Percentiles rank a stretch among this genome's conserved stretches.
Evolutionary conservation across 331 rosid species (phyloP).

Genomic region (Saraca asoca): DNA sequence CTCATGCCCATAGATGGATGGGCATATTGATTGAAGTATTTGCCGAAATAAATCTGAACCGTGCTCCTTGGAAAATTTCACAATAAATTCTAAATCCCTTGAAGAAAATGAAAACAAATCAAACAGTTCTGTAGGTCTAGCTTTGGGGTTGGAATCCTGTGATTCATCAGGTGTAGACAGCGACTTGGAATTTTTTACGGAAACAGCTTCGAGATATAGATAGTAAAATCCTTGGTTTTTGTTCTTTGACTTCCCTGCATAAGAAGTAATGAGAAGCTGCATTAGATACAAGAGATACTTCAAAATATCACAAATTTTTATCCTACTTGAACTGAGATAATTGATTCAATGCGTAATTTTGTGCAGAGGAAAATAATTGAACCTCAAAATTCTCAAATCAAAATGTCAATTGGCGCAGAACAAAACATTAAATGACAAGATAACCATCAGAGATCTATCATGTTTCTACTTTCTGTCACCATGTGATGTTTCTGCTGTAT

Average conservation of each 20-base stretch:
- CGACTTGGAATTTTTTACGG: slow-evolving; percentile 79
- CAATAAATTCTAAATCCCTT: slow-evolving; percentile 87
- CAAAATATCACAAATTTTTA: slow-evolving; percentile 21
- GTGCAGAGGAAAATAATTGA: neutral
- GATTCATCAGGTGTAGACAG: slow-evolving; percentile 59
- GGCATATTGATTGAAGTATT: slow-evolving; percentile 89
- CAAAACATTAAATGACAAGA: neutral
- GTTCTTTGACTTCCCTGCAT: slow-evolving; percentile 80
- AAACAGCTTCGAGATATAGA: slow-evolving; percentile 87
- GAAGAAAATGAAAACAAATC: slow-evolving; percentile 81
- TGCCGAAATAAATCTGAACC: slow-evolving; percentile 86
- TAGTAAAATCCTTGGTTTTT: slow-evolving; percentile 89
- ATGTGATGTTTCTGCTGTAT: neutral
- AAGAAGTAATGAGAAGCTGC: slow-evolving; percentile 23
- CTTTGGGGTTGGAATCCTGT: slow-evolving; percentile 61
- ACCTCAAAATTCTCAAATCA: slow-evolving; percentile 1
- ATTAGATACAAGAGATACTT: slow-evolving; percentile 30
- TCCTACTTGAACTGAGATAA: slow-evolving; percentile 5
- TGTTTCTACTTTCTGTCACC: neutral
- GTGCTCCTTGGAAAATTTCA: slow-evolving; percentile 66
- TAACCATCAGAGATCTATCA: neutral
- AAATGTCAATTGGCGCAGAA: neutral
- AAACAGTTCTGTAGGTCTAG: slow-evolving; percentile 64
- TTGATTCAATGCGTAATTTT: neutral
- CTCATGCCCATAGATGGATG: slow-evolving; percentile 94